Evolutionary conservation across 352 stramenopile genomes (phyloP).

Genomic region (Phytopythium litorale): DNA sequence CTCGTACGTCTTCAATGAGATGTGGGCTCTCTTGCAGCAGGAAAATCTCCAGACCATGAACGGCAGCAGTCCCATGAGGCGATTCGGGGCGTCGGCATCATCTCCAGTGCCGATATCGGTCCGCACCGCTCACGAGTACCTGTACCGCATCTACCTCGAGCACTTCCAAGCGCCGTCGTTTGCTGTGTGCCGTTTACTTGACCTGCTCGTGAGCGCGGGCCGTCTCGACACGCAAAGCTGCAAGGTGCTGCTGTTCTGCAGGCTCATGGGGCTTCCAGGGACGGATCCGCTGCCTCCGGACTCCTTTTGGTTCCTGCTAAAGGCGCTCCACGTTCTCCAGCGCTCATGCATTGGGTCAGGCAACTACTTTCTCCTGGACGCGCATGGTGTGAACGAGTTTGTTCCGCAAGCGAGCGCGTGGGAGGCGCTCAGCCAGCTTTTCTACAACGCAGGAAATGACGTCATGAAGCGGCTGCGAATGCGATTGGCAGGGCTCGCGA

Average conservation of each 20-base stretch:
- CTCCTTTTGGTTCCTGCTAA: constrained; percentile 56
- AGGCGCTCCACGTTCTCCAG: constrained; percentile 42
- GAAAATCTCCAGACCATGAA: constrained; percentile 1
- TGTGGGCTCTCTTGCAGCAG: constrained; percentile 34
- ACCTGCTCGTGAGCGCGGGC: constrained; percentile 38
- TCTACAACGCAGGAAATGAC: constrained; percentile 27
- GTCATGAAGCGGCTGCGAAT: constrained; percentile 37
- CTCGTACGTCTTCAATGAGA: constrained; percentile 45
- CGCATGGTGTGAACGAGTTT: constrained; percentile 42
- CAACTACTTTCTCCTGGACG: constrained; percentile 45
- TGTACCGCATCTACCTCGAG: constrained; percentile 48
- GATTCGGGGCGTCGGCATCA: not conserved
- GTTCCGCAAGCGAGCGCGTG: constrained; percentile 34
- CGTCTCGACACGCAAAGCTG: constrained; percentile 53
- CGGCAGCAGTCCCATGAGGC: not conserved
- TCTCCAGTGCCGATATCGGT: constrained; percentile 9
- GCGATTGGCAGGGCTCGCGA: constrained; percentile 35
- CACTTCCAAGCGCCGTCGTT: constrained; percentile 40
- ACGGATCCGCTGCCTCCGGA: constrained; percentile 27
- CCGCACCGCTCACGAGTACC: constrained; percentile 27
- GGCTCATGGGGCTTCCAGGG: constrained; percentile 32
- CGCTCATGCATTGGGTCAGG: constrained; percentile 27
- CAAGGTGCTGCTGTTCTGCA: constrained; percentile 52
- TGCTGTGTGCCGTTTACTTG: constrained; percentile 33
- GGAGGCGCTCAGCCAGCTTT: constrained; percentile 36